Conservation (phyloP, 257 asterid species). For the Jacaranda mimosifolia region DNA sequence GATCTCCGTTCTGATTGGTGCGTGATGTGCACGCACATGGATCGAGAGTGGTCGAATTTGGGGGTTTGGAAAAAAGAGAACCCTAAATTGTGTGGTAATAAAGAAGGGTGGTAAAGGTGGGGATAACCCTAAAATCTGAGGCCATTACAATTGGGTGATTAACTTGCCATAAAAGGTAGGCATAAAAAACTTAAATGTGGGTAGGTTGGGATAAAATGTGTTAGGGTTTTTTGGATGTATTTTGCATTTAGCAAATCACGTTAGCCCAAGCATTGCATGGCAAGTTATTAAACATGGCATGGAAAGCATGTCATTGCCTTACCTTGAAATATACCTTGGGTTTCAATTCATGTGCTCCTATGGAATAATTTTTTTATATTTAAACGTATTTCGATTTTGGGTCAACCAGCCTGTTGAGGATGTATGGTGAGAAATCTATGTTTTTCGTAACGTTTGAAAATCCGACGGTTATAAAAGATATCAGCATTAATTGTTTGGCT, state of each 20-base stretch:
- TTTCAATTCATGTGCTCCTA: not conserved
- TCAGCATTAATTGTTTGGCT: not conserved
- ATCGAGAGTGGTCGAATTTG: conserved; percentile 33
- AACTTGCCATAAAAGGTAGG: conserved; percentile 17
- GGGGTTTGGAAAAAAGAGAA: conserved; percentile 34
- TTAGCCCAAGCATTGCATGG: conserved; percentile 5
- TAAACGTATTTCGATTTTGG: no score
- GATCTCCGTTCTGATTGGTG: conserved; percentile 33
- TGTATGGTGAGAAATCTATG: no score
- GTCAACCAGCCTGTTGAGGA: no score
- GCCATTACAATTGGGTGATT: not conserved
- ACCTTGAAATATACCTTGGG: not conserved
- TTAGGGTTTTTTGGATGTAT: conserved; percentile 33
- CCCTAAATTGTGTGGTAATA: conserved; percentile 61
- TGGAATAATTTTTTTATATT: not conserved
- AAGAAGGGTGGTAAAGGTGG: conserved; percentile 42
- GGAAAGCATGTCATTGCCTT: not conserved
- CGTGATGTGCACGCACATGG: not conserved
- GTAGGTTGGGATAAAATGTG: conserved; percentile 23
- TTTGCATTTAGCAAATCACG: not conserved
- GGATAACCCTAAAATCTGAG: conserved; percentile 51
- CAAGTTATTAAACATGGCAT: conserved; percentile 2
- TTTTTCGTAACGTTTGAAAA: no score
- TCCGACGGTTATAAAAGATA: no score
- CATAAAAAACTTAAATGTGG: conserved; percentile 29